phyloP scores from a whole-genome alignment of 345 rosid species.

The Brassica carinata region DNA sequence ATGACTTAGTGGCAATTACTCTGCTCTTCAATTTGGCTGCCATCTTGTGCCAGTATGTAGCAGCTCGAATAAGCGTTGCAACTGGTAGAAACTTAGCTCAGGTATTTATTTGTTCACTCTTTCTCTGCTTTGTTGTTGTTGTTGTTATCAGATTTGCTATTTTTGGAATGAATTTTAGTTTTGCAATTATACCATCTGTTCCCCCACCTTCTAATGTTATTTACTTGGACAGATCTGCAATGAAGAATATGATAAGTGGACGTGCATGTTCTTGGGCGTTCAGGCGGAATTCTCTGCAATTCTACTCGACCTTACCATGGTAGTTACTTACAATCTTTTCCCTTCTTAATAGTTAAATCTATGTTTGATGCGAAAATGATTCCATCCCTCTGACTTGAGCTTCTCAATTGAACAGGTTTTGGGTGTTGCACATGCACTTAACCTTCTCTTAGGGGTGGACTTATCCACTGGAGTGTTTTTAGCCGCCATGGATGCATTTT shows the following conservation, averaged over 20 bases:
- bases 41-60: constrained; percentile 83
- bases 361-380: constrained; percentile 1
- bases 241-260: constrained; percentile 81
- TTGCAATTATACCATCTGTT: neutral
- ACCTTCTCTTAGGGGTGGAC: constrained; percentile 83
- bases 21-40: constrained; percentile 78
- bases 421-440: constrained; percentile 92
- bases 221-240: constrained; percentile 67
- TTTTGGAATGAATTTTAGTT: neutral
- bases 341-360: neutral
- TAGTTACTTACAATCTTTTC: constrained; percentile 36
- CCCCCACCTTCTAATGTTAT: constrained; percentile 4
- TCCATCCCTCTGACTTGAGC: constrained; percentile 27
- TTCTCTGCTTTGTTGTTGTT: neutral
- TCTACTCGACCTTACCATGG: constrained; percentile 83
- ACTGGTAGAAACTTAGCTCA: constrained; percentile 88
- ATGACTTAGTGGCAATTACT: constrained; percentile 65
- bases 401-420: constrained; percentile 61
- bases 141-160: constrained; percentile 13
- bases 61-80: constrained; percentile 71
- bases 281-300: constrained; percentile 79
- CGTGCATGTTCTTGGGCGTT: constrained; percentile 79
- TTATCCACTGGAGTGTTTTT: constrained; percentile 79
- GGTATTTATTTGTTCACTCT: constrained; percentile 50
- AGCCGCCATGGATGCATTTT: constrained; percentile 81